These are phyloP conservation scores for Claviceps monticola DNA, from an alignment of 2,329 filamentous ascomycete species.

Conservation along the genomic window DNA sequence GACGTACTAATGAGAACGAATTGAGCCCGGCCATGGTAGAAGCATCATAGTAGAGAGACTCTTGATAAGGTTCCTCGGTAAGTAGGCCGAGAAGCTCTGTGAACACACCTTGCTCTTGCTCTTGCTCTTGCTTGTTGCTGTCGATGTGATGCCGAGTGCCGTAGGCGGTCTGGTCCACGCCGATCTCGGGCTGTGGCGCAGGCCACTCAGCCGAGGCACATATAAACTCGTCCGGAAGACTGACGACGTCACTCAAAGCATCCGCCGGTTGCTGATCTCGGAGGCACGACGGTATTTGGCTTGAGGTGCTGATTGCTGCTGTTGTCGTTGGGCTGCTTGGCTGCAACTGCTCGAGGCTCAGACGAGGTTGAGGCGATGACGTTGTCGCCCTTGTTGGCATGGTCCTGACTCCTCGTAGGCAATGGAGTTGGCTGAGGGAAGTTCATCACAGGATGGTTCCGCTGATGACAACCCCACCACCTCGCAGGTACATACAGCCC, in stretches of 20 bases:
- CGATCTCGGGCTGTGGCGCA: background rate
- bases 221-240: constrained; percentile 3
- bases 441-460: background rate
- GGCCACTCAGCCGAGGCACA: constrained; percentile 3
- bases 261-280: background rate
- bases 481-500: too few species aligned
- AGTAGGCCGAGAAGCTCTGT: background rate
- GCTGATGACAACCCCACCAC: background rate
- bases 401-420: background rate
- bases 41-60: constrained; percentile 43
- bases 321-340: background rate
- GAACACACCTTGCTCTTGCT: background rate
- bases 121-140: background rate
- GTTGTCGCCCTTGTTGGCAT: background rate
- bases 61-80: constrained; percentile 9
- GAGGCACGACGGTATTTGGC: background rate
- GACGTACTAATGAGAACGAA: constrained; percentile 38
- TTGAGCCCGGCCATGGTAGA: constrained; percentile 43
- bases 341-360: background rate
- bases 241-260: constrained; percentile 11
- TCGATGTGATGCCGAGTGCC: background rate
- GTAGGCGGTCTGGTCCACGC: background rate
- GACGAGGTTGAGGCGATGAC: background rate
- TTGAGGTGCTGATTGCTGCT: background rate
- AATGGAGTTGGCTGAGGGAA: background rate